Evolutionary conservation across 495 filamentous ascomycete genomes (phyloP).

Genomic region (Neurospora sp.): DNA sequence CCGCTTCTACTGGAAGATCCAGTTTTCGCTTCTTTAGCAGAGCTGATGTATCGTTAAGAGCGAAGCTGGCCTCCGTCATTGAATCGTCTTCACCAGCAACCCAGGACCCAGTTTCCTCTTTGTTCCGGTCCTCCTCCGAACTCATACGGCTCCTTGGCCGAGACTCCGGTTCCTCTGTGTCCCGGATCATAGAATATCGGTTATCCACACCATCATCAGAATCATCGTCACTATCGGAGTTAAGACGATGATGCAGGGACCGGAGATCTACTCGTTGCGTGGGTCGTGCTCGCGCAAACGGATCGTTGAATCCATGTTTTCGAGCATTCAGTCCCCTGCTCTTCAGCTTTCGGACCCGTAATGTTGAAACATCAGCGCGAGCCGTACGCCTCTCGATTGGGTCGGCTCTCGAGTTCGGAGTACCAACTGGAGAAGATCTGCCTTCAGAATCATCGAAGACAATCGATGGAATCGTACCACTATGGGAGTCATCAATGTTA

Average conservation of each 20-base stretch:
- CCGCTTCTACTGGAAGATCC: slow-evolving; percentile 45
- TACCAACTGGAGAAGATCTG: slow-evolving; percentile 47
- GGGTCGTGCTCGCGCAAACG: slow-evolving; percentile 57
- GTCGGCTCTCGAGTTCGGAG: slow-evolving; percentile 58
- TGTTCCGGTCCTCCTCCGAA: slow-evolving; percentile 52
- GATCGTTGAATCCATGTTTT: slow-evolving; percentile 64
- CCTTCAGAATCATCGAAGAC: slow-evolving; percentile 44
- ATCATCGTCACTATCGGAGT: slow-evolving; percentile 49
- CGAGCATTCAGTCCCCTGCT: slow-evolving; percentile 46
- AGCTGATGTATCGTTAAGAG: slow-evolving; percentile 27
- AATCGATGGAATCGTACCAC: slow-evolving; percentile 28
- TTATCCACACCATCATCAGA: slow-evolving; percentile 37
- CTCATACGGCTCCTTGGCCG: slow-evolving; percentile 69
- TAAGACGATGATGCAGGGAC: slow-evolving; percentile 43
- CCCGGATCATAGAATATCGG: slow-evolving; percentile 47
- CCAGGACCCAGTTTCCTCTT: slow-evolving; percentile 46
- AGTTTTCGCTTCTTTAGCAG: slow-evolving; percentile 62
- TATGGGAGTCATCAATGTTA: slow-evolving; percentile 62
- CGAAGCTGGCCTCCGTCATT: slow-evolving; percentile 45
- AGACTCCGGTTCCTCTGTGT: slow-evolving; percentile 77
- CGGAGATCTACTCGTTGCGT: slow-evolving; percentile 34
- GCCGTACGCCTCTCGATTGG: slow-evolving; percentile 39
- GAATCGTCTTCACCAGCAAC: slow-evolving; percentile 42
- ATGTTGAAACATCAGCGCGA: slow-evolving; percentile 49
- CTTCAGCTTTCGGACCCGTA: slow-evolving; percentile 62